Evolutionary conservation across 768 basidiomycete species (phyloP).

Genomic region (Candolleomyces eurysporus): DNA sequence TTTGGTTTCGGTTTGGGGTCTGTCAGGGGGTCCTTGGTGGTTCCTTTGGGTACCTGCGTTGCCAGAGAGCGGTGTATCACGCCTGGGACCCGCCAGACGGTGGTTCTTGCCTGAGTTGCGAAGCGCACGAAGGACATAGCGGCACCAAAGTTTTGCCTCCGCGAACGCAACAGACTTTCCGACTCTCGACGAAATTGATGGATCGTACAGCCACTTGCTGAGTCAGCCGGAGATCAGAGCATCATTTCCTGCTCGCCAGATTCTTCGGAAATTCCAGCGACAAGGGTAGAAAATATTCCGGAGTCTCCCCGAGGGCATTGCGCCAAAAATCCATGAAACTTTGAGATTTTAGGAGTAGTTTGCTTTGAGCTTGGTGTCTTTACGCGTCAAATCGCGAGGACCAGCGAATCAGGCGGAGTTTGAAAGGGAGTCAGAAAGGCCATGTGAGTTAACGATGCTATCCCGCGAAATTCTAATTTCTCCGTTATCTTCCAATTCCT

Average conservation of each 20-base stretch:
- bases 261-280: constrained; percentile 2
- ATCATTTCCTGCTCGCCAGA: neutral
- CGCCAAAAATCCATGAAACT: neutral
- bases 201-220: neutral
- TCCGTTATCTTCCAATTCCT: constrained; percentile 5
- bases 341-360: neutral
- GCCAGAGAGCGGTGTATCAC: neutral
- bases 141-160: too few species aligned
- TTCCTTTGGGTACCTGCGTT: neutral
- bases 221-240: neutral
- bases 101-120: neutral
- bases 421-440: neutral
- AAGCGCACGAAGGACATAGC: neutral
- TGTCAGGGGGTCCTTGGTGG: constrained; percentile 16
- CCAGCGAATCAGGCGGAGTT: constrained; percentile 3
- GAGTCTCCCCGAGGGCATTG: neutral
- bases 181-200: neutral
- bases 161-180: too few species aligned
- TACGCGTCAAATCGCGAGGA: neutral
- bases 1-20: constrained; percentile 72
- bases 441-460: neutral
- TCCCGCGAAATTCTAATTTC: constrained; percentile 1
- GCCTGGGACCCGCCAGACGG: neutral
- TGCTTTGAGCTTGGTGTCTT: neutral
- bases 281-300: neutral